Base-by-base conservation (phyloP, 805 yeast species). In the Metschnikowia anglica region DNA sequence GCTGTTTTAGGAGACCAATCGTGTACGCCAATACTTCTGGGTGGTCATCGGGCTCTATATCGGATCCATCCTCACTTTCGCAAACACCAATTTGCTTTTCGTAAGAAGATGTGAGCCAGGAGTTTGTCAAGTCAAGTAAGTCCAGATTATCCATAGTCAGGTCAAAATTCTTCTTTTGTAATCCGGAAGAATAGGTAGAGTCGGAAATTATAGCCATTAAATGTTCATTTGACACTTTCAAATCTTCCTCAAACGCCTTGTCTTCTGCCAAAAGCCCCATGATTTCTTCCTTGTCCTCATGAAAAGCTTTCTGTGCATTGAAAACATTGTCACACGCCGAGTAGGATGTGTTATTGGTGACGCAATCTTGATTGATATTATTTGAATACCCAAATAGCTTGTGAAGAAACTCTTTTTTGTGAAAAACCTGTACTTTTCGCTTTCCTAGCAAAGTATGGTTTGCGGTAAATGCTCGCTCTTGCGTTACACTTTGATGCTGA, bases 271-370 rank as follows among this genome's bases (percentile, higher is more conserved):
- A 34, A 5, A 70, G 50, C 19, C 48, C 48, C 25, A 52, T 44
- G 8, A 70, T 66, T 42, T 70, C 76, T 34, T 66, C 70, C 38
- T 68, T 66, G 44, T 70, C 74, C 46, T 70, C 74, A 36, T 66
- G 68, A 36, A 65, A 65, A 4, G 70, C 60, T 47, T 63, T 68
- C 38, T 65, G 70, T 1, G 67, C 60, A 43, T 60, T 70, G 44
- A 63, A 51, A 9, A 57, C 54, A 47, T 64, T 68, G 44, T 70
- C 74, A 8, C 65, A 41, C 4, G 72, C 54, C 4, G 70, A 62
- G 50, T 70, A 66, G 9, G 65, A 53, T 13, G 72, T 59, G 53
- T 70, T 70, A 50, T 70, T 70, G 37, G 74, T 70, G 45, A 66
- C 58, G 42, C 63, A 63, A 33, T 68, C 72, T 34, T 58, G 65